Evolutionary conservation across 1,284 basidiomycete species (phyloP).

Genomic region (Cutaneotrichosporon cutaneum): DNA sequence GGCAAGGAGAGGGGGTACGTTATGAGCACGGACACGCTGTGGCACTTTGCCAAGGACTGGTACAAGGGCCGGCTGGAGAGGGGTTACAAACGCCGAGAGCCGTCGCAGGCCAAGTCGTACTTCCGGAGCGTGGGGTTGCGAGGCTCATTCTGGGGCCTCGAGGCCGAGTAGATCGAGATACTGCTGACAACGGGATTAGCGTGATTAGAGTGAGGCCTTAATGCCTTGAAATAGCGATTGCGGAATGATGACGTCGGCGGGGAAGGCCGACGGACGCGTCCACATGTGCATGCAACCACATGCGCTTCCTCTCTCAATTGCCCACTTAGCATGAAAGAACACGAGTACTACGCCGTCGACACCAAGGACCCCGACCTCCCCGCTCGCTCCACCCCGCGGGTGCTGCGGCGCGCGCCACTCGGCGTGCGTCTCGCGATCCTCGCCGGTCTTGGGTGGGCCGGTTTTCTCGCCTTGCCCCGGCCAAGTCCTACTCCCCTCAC

Average conservation of each 20-base stretch:
- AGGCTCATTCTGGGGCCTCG: constrained; percentile 16
- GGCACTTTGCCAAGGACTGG: constrained; percentile 14
- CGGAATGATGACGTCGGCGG: not conserved
- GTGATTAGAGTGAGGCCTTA: too few relatives aligned
- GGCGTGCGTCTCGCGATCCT: not conserved
- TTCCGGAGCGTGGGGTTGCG: constrained; percentile 12
- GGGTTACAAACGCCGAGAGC: constrained; percentile 13
- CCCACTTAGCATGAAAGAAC: not conserved
- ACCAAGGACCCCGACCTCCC: not conserved
- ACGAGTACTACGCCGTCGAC: not conserved
- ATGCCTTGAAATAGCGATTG: too few relatives aligned
- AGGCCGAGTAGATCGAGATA: not conserved
- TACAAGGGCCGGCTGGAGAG: constrained; percentile 12
- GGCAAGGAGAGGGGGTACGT: constrained; percentile 9
- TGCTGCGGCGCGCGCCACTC: not conserved
- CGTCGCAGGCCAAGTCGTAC: constrained; percentile 14
- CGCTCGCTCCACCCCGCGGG: not conserved
- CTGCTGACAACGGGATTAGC: too few relatives aligned
- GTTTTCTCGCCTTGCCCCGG: not conserved
- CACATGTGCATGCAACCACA: not conserved
- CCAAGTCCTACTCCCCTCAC: not conserved
- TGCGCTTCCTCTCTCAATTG: not conserved
- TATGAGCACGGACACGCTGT: constrained; percentile 16
- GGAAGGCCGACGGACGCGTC: not conserved
- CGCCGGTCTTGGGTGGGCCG: not conserved